Evolutionary conservation across 148 eudicot genomes (phyloP).

Genomic region (Rhododendron williamsianum): DNA sequence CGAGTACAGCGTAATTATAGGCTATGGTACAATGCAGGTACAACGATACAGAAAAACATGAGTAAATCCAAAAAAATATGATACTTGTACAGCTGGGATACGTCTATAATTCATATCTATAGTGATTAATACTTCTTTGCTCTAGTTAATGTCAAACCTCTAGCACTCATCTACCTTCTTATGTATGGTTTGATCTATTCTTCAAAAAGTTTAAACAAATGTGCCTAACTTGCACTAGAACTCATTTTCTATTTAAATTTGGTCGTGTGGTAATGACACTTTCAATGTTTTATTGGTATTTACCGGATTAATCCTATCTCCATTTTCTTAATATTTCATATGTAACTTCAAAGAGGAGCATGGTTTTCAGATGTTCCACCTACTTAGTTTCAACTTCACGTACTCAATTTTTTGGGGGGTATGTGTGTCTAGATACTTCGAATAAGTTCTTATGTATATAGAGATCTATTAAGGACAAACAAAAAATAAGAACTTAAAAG

Average conservation of each 20-base stretch:
- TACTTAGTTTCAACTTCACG: background rate
- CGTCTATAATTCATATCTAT: background rate
- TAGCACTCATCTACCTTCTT: background rate
- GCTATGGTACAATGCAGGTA: background rate
- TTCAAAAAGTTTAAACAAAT: background rate
- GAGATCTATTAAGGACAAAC: background rate
- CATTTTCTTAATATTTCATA: background rate
- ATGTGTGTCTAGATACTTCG: background rate
- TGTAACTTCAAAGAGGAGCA: background rate
- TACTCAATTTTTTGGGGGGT: background rate
- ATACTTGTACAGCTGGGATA: background rate
- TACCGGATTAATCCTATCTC: background rate
- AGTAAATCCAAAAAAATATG: too few relatives aligned
- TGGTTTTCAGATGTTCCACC: background rate
- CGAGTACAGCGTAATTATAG: background rate
- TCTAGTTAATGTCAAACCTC: background rate
- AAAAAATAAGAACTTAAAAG: background rate
- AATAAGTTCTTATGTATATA: background rate
- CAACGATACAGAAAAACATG: background rate
- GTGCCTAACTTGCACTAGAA: background rate
- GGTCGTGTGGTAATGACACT: slow-evolving; percentile 57
- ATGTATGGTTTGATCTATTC: background rate
- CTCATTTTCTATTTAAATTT: background rate
- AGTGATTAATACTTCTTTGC: background rate
- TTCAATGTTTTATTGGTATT: slow-evolving; percentile 44